Base-by-base conservation (phyloP, 345 rosid genomes). In the Hibiscus tridactylites region DNA sequence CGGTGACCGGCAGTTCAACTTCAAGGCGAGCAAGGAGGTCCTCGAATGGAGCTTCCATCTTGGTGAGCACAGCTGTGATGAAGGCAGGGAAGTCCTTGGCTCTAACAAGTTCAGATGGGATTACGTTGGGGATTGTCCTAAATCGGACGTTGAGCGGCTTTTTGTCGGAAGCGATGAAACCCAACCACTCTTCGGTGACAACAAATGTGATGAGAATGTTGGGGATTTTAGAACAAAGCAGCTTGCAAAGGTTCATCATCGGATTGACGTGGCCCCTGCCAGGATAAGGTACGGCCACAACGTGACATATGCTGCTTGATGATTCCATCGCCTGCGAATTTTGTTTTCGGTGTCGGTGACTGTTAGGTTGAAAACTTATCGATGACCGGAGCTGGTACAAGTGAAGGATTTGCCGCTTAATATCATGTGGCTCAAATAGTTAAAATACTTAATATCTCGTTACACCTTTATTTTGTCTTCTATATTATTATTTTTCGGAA, bases 171-270 rank as follows among this genome's bases (percentile, higher is more conserved):
- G 76, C 77, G 16, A 89, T 74, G 79, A 83, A 68, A 21, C 86
- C 82, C 47, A 81, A 77, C 90, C 96, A 91, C 80, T 91, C 96
- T 73, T 90, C 86, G 0, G 90, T 91, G 73, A 90, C 68, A 35
- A 87, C 90, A 62, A 88, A 83, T 5, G 88, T 84, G 61, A 88
- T 76, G 75, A 79, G 57, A 56, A 88, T 74, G 70, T 76, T 52
- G 10, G 75, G 71, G 37, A 66, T 59, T 46, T 75, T 86, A n/a
- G 80, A 74, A 60, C 75, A 65, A 9, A 88, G 75, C 35, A 70
- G 61, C 77, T 74, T 79, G 81, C 81, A 82, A 44, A 79, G 56
- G 65, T 74, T 76, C 82, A 76, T 77, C 80, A 82, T 74, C 31
- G 83, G 81, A 61, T 82, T 82, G 62, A 82, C 21, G 26, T 82